Evolutionary conservation across 257 asterid genomes (phyloP), one percentile per base, ranked within the genome.

Genomic region (Petunia axillaris): DNA sequence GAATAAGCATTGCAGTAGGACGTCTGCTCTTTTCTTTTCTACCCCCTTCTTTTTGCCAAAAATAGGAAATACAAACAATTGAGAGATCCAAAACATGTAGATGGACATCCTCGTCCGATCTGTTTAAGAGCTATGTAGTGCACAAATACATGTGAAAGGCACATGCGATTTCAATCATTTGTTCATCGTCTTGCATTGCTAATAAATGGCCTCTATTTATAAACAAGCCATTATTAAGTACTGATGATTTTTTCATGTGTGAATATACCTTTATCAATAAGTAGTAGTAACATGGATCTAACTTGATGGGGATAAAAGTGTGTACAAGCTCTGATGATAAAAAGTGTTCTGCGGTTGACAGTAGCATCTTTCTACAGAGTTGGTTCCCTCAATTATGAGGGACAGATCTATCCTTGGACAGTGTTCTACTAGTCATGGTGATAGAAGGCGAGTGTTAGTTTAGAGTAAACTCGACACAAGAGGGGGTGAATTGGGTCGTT

Each of bases 71-170:
- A 0, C 15, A 68, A 68, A 44, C 40, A 16, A 70, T 10, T 44
- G 41, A 16, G 9, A 11, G 6, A 70, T 10, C 35, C 8, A 0
- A 68, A 43, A 64, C 25, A 25, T 25, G 25, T 25, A 25, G 25
- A 25, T 25, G 25, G 25, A 25, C 25, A 25, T 25, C 25, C 25
- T 38, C 5, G 13, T 38, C 7, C 55, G 35, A 67, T 43, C 15
- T n/a, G 4, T 67, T 15, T 8, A 70, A 46, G 37, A 70, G 43
- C 43, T 25, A 50, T 4, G 10, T 50, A 73, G 50, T 11, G 36
- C 62, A 50, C 62, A 36, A 50, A 36, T 25, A 25, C 78, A 73
- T 73, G 78, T 73, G 78, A 73, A 50, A 46, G 62, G 78, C 63
- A 73, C 78, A 36, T 50, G 78, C 63, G 36, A 35, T 5, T 50